Conservation (phyloP, 768 basidiomycete genomes). For the Mycena maculata region DNA sequence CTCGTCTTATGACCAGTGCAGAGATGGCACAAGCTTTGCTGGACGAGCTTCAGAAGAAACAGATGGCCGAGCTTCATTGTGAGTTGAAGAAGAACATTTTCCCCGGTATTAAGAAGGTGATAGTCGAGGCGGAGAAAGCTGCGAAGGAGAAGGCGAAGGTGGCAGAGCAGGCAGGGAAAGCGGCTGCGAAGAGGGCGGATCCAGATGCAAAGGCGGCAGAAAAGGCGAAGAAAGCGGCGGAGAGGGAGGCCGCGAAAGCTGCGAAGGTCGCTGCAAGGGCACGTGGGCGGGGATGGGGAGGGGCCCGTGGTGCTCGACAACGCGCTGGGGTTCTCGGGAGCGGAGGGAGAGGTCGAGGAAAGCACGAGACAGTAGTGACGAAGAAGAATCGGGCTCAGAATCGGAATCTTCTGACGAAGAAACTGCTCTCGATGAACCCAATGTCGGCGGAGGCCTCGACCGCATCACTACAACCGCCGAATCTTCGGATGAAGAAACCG, state of each 20-base stretch:
- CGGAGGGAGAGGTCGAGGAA: slow-evolving; percentile 1
- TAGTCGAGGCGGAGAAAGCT: neutral
- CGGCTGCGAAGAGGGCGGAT: neutral
- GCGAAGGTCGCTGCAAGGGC: slow-evolving; percentile 1
- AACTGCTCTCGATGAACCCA: neutral
- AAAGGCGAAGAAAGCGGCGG: too few relatives aligned
- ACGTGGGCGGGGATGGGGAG: neutral
- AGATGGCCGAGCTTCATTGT: neutral
- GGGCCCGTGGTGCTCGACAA: neutral
- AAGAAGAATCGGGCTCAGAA: neutral
- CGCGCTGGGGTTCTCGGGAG: neutral
- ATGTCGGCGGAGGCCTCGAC: neutral
- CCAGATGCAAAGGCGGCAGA: neutral
- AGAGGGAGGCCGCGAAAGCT: neutral
- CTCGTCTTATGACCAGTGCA: too few relatives aligned
- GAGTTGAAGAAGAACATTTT: slow-evolving; percentile 1
- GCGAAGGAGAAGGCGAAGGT: neutral
- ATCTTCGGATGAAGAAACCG: neutral
- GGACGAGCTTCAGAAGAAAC: too few relatives aligned
- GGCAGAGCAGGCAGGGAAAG: neutral
- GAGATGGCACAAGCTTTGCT: too few relatives aligned
- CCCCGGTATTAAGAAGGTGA: neutral
- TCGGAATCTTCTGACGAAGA: slow-evolving; percentile 8
- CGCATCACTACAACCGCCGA: neutral
- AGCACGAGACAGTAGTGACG: neutral